Evolutionary conservation across 2,329 filamentous ascomycete species (phyloP).

Genomic region (Ambrosiella beaveri): DNA sequence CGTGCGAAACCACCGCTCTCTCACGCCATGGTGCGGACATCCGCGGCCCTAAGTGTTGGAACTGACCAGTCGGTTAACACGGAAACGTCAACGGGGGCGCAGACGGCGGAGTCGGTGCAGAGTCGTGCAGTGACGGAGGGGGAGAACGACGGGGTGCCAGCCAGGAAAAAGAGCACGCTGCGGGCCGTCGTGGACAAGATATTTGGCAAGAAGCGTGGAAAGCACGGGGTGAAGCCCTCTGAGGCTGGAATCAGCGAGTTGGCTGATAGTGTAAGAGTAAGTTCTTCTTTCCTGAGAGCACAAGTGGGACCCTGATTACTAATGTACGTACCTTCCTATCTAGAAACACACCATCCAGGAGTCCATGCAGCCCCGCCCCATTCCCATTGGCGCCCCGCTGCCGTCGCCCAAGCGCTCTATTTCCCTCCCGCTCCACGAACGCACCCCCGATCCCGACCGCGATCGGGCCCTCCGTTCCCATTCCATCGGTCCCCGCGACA

Average conservation of each 20-base stretch:
- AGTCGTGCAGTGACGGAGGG: conserved; percentile 15
- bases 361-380: neutral
- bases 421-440: conserved; percentile 43
- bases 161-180: conserved; percentile 40
- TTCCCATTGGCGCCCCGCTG: neutral
- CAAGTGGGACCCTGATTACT: neutral
- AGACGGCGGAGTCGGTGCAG: neutral
- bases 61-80: conserved; percentile 6
- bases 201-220: conserved; percentile 39
- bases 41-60: conserved; percentile 8
- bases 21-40: conserved; percentile 7
- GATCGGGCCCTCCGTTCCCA: conserved; percentile 44
- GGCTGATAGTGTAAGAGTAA: neutral
- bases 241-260: neutral
- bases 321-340: neutral
- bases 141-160: conserved; percentile 21
- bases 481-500: conserved; percentile 39
- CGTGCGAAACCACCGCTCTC: conserved; percentile 7
- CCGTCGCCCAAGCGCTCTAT: conserved; percentile 30
- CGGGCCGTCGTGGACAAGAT: conserved; percentile 38
- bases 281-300: neutral
- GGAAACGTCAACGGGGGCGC: neutral
- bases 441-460: conserved; percentile 35
- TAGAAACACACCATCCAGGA: neutral
- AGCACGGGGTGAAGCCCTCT: conserved; percentile 15